Evolutionary conservation across 108 stramenopile genomes (phyloP), one percentile per base, ranked within the genome.

Genomic region (Skeletonema menzelii): DNA sequence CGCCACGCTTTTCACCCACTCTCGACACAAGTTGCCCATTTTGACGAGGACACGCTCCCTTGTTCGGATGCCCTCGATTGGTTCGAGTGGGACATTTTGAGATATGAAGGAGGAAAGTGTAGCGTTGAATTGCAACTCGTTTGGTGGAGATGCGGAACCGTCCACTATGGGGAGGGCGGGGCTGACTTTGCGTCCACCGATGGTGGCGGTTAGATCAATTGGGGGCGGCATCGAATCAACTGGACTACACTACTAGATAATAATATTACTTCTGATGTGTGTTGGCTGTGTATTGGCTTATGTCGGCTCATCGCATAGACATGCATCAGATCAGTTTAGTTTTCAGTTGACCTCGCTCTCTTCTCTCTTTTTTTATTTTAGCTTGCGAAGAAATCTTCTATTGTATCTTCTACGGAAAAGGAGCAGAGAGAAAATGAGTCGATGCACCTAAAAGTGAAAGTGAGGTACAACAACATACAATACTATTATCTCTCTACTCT

Each of bases 111-210:
- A 37, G 24, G 57, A 32, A 27, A 94, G 77, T 0, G 81, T 55
- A 2, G 56, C 26, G 62, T 94, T 62, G 76, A 94, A 92, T 28
- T 79, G 47, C 19, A 78, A 40, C 75, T 92, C 93, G 57, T 59
- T 46, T 20, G 77, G 68, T 17, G 86, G 20, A 8, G 49, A 53
- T 20, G 49, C 22, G 22, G 76, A 73, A 12, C 80, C 76, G 76
- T 91, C 89, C 10, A 91, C 91, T n/a, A 89, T 83, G 37, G 93
- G 89, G 14, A 91, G 72, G 60, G 88, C 88, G 19, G 93, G 93
- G 42, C 83, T 67, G 27, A 94, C 82, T 40, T 83, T 67, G 13
- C 93, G 85, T n/a, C 88, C 89, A 12, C 93, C 93, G 32, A 94
- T 74, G 67, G 83, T 87, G 63, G 84, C 67, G 59, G 82, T 70